phyloP scores from a whole-genome alignment of 371 early-diverging fungal species.

The Entomophthora muscae region DNA sequence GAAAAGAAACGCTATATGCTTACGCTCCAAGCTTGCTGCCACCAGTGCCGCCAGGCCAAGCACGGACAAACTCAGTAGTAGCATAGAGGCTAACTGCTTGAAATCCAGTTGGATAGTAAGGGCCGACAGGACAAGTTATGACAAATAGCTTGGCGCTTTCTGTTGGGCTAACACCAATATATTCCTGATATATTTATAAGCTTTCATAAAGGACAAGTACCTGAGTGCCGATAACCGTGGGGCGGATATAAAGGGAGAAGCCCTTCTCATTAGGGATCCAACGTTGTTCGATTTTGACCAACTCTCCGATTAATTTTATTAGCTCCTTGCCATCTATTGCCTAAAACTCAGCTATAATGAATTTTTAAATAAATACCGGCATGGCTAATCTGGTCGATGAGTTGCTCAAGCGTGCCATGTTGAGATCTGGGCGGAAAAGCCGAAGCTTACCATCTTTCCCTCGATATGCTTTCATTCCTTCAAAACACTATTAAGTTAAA shows the following conservation, averaged over 20 bases:
- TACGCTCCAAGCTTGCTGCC: constrained; percentile 78
- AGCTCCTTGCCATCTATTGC: constrained; percentile 66
- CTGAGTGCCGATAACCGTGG: constrained; percentile 90
- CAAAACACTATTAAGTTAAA: constrained; percentile 76
- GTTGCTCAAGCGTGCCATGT: constrained; percentile 62
- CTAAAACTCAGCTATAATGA: constrained; percentile 18
- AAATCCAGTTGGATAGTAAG: constrained; percentile 88
- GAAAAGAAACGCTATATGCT: neutral
- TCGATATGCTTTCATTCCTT: constrained; percentile 85
- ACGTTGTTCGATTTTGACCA: constrained; percentile 58
- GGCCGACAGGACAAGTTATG: constrained; percentile 91
- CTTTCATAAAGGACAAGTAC: neutral
- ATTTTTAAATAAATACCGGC: constrained; percentile 24
- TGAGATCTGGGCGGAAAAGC: constrained; percentile 79
- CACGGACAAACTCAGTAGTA: constrained; percentile 69
- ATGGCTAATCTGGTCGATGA: constrained; percentile 63
- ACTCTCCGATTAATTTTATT: constrained; percentile 65
- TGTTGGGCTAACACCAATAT: constrained; percentile 51
- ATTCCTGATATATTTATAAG: constrained; percentile 15
- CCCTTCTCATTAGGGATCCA: constrained; percentile 86
- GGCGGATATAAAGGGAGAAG: constrained; percentile 87
- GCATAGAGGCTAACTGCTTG: constrained; percentile 73
- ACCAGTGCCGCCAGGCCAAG: constrained; percentile 95
- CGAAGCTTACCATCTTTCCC: constrained; percentile 63
- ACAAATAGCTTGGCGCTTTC: constrained; percentile 66